phyloP scores from a whole-genome alignment of 441 rosid genomes.

The Sinapis alba region DNA sequence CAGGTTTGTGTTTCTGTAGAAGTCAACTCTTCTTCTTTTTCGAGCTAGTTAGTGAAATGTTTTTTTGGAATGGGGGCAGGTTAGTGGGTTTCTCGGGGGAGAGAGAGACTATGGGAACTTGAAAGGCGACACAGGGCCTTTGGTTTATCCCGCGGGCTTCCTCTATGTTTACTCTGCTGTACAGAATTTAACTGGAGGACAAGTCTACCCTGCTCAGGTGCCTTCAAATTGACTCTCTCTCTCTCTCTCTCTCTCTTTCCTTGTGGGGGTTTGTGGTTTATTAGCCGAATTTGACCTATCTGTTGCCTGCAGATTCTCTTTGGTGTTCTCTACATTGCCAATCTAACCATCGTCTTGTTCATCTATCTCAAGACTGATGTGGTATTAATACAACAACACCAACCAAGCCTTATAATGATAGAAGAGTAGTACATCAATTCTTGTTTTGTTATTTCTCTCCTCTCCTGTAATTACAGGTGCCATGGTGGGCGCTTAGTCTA shows the following conservation, averaged over 20 bases:
- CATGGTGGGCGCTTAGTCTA: slow-evolving; percentile 89
- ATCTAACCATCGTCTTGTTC: slow-evolving; percentile 69
- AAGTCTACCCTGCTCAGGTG: slow-evolving; percentile 86
- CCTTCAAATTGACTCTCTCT: not conserved
- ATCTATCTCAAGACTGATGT: slow-evolving; percentile 75
- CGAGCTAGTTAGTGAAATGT: not conserved
- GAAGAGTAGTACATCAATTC: not conserved
- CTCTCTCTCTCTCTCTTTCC: not conserved
- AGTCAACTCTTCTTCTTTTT: not conserved
- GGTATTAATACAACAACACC: slow-evolving; percentile 47
- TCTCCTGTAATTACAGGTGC: slow-evolving; percentile 85
- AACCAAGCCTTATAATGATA: not conserved
- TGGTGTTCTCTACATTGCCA: slow-evolving; percentile 71
- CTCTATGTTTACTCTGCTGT: slow-evolving; percentile 87
- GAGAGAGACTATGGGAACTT: slow-evolving; percentile 81
- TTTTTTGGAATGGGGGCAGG: slow-evolving; percentile 46
- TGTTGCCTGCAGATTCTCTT: slow-evolving; percentile 70
- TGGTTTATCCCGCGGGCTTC: slow-evolving; percentile 97
- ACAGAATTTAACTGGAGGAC: slow-evolving; percentile 71
- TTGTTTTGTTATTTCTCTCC: not conserved
- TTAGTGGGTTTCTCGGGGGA: slow-evolving; percentile 84
- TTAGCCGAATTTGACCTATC: not conserved
- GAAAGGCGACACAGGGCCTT: slow-evolving; percentile 95
- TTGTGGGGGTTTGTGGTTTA: too few species aligned
- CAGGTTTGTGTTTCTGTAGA: slow-evolving; percentile 45